Percentiles rank a stretch among this genome's conserved stretches.
Conservation (phyloP, 768 basidiomycete genomes). For the Hericium alpestre region DNA sequence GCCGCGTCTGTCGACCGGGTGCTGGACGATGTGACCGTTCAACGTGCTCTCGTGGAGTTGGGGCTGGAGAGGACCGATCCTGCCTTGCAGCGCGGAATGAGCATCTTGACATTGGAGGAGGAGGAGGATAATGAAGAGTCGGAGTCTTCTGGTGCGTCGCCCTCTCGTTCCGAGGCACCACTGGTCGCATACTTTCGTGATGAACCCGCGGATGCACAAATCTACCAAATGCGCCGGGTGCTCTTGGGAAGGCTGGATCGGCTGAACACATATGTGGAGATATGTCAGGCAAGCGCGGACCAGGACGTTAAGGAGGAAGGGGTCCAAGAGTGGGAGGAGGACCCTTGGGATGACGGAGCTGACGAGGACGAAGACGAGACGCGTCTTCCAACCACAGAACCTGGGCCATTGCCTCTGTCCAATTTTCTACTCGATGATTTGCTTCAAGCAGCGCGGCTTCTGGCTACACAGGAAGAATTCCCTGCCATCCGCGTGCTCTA, state of each 20-base stretch:
- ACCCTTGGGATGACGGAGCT: conserved; percentile 59
- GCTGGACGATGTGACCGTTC: conserved; percentile 43
- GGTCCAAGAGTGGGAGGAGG: conserved; percentile 61
- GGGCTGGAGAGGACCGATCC: conserved; percentile 51
- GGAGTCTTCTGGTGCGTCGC: conserved; percentile 10
- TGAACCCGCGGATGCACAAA: conserved; percentile 48
- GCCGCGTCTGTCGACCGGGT: conserved; percentile 66
- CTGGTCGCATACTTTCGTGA: conserved; percentile 46
- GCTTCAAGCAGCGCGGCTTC: conserved; percentile 43
- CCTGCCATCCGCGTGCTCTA: conserved; percentile 48
- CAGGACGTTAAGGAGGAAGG: conserved; percentile 22
- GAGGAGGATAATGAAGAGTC: conserved; percentile 11
- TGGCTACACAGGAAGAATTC: conserved; percentile 57
- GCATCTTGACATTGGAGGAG: conserved; percentile 9
- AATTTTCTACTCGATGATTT: conserved; percentile 55
- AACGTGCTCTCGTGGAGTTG: conserved; percentile 47
- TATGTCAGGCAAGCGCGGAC: conserved; percentile 28
- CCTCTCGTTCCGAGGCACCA: conserved; percentile 16
- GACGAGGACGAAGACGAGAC: conserved; percentile 17
- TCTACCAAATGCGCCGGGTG: conserved; percentile 54
- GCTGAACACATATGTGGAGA: conserved; percentile 61
- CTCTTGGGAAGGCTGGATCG: conserved; percentile 61
- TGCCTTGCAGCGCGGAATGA: conserved; percentile 28
- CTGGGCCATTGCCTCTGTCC: conserved; percentile 42
- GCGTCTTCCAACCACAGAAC: conserved; percentile 12